phyloP scores from a whole-genome alignment of 768 basidiomycete genomes.

The Rhodotorula kratochvilovae region DNA sequence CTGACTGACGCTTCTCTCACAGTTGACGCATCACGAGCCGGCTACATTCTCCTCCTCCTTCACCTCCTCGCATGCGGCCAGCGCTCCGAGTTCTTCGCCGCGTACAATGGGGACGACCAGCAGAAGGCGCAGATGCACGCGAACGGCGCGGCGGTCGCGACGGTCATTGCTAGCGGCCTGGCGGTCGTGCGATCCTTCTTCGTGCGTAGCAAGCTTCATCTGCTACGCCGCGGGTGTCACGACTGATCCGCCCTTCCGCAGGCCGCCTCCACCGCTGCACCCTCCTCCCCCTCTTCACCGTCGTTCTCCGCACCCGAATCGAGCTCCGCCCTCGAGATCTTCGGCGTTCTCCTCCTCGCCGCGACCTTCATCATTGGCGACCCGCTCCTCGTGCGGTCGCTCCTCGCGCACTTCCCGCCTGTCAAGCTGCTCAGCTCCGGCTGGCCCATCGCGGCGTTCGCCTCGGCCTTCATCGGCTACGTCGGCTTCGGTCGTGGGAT shows the following conservation, averaged over 20 bases:
- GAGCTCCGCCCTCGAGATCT: background rate
- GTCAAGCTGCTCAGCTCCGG: constrained; percentile 58
- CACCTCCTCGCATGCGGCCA: constrained; percentile 28
- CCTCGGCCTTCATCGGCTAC: constrained; percentile 58
- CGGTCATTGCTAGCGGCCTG: background rate
- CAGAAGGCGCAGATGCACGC: constrained; percentile 24
- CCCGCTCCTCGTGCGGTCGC: constrained; percentile 32
- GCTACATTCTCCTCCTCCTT: constrained; percentile 24
- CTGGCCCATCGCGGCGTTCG: constrained; percentile 60
- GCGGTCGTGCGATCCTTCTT: constrained; percentile 9
- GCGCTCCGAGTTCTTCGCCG: constrained; percentile 21
- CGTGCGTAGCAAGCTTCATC: constrained; percentile 24
- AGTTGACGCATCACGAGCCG: background rate
- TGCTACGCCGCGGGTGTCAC: background rate
- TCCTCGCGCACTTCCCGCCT: constrained; percentile 49
- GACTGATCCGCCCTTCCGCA: background rate
- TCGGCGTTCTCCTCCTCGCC: constrained; percentile 21
- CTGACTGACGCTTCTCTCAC: background rate
- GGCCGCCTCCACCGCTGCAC: background rate
- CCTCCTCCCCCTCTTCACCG: constrained; percentile 4
- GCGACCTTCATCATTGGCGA: constrained; percentile 32
- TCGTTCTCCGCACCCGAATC: background rate
- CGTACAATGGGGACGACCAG: constrained; percentile 14
- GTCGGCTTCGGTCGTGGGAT: constrained; percentile 60
- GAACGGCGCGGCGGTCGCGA: background rate